Conservation (phyloP, 495 filamentous ascomycete species). For the Xylaria curta region DNA sequence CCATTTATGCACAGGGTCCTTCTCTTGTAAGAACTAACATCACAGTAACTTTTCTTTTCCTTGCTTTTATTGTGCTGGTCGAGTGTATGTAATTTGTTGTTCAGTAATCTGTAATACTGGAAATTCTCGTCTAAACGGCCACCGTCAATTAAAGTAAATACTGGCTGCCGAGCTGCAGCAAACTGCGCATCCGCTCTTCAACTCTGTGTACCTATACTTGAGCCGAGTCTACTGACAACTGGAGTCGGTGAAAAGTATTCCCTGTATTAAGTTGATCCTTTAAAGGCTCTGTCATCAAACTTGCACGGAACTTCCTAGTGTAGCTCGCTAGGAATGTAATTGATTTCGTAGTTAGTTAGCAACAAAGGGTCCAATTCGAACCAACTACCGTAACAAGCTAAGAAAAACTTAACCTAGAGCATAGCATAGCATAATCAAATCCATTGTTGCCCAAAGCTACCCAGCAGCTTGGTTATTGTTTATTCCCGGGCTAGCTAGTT, state of each 20-base stretch:
- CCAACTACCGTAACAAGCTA: neutral
- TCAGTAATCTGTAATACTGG: neutral
- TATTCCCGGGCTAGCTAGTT: neutral
- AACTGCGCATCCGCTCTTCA: neutral
- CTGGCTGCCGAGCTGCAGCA: neutral
- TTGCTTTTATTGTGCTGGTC: neutral
- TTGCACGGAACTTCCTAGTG: neutral
- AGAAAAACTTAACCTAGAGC: neutral
- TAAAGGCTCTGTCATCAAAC: neutral
- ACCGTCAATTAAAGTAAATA: neutral
- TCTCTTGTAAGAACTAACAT: neutral
- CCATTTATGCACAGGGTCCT: neutral
- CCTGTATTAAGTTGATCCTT: neutral
- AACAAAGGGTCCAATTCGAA: conserved; percentile 7
- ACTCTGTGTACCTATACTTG: neutral
- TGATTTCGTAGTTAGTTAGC: neutral
- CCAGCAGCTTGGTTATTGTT: conserved; percentile 5
- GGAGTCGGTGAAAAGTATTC: neutral
- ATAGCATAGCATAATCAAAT: no score
- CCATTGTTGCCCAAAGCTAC: conserved; percentile 10
- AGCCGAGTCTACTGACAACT: neutral
- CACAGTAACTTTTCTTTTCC: neutral
- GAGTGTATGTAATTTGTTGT: neutral
- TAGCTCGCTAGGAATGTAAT: neutral
- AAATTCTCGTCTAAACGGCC: neutral